These are phyloP conservation scores for Agrocybe praecox DNA, from an alignment of 768 basidiomycete species.

Conservation along the genomic window DNA sequence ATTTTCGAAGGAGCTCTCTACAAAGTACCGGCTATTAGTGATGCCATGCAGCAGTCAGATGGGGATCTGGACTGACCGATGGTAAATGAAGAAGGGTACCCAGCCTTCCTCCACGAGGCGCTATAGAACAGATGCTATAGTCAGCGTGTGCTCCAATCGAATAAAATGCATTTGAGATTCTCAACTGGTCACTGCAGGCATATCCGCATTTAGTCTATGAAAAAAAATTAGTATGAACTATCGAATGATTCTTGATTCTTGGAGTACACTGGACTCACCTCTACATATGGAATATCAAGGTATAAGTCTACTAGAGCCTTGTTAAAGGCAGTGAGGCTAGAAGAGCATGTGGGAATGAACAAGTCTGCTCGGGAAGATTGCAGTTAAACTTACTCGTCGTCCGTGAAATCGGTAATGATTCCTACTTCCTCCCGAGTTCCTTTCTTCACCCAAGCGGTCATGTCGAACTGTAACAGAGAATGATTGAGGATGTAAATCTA, in stretches of 20 bases:
- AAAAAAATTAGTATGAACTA: slow-evolving; percentile 15
- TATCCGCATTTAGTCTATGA: slow-evolving; percentile 86
- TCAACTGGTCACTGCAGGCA: slow-evolving; percentile 91
- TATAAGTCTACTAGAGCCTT: slow-evolving; percentile 77
- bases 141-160: slow-evolving; percentile 29
- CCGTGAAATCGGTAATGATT: slow-evolving; percentile 83
- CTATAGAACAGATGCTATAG: slow-evolving; percentile 27
- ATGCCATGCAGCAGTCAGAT: slow-evolving; percentile 9
- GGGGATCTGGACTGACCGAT: slow-evolving; percentile 56
- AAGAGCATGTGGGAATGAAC: slow-evolving; percentile 12
- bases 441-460: slow-evolving; percentile 93
- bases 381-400: slow-evolving; percentile 49
- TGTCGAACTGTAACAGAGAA: slow-evolving; percentile 67
- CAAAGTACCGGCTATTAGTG: slow-evolving; percentile 15
- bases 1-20: slow-evolving; percentile 54
- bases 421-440: slow-evolving; percentile 81
- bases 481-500: slow-evolving; percentile 14
- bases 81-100: slow-evolving; percentile 83
- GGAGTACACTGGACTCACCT: slow-evolving; percentile 35
- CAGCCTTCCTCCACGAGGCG: slow-evolving; percentile 85
- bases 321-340: slow-evolving; percentile 80
- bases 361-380: slow-evolving; percentile 3
- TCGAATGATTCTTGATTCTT: slow-evolving; percentile 3
- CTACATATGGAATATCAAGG: slow-evolving; percentile 81
- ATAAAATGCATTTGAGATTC: slow-evolving; percentile 25